Percentiles rank a stretch among this genome's conserved stretches.
Evolutionary conservation across 768 basidiomycete genomes (phyloP).

Genomic region (Gloeostereum incarnatum): DNA sequence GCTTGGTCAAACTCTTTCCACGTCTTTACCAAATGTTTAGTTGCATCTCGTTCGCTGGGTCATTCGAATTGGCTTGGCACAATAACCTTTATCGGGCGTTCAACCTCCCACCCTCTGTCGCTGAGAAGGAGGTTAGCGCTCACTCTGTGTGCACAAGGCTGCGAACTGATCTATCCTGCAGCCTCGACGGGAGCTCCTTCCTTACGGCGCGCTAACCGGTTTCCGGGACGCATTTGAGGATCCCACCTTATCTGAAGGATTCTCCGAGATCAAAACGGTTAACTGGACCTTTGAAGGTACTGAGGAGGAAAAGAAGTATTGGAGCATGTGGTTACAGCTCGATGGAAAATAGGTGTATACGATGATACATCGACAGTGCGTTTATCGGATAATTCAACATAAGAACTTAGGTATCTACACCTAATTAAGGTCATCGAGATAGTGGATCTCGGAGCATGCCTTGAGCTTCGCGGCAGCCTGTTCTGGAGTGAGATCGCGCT

Average conservation of each 20-base stretch:
- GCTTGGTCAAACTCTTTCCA: conserved; percentile 2
- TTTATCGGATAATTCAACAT: too few species aligned
- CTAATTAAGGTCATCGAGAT: too few species aligned
- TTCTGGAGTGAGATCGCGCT: conserved; percentile 85
- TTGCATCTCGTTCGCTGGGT: conserved; percentile 68
- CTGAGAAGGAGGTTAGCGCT: conserved; percentile 28
- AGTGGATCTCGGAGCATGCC: conserved; percentile 49
- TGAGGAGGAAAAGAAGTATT: conserved; percentile 58
- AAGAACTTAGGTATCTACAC: too few species aligned
- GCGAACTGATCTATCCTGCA: conserved; percentile 11
- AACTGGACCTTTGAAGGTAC: conserved; percentile 77
- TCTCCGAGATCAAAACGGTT: conserved; percentile 64
- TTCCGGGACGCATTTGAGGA: conserved; percentile 59
- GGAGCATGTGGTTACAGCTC: conserved; percentile 84
- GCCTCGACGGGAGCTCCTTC: conserved; percentile 43
- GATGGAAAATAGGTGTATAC: conserved; percentile 67
- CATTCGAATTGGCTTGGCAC: conserved; percentile 82
- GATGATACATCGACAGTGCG: too few species aligned
- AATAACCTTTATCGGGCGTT: conserved; percentile 87
- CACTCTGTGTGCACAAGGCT: conserved; percentile 2
- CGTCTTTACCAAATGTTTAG: conserved; percentile 21
- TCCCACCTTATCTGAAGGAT: conserved; percentile 63
- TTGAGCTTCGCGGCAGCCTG: conserved; percentile 69
- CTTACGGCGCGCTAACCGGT: conserved; percentile 47
- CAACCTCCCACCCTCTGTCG: conserved; percentile 38